Conservation (phyloP, 2,329 filamentous ascomycete species). For the Colletotrichum falcatum region DNA sequence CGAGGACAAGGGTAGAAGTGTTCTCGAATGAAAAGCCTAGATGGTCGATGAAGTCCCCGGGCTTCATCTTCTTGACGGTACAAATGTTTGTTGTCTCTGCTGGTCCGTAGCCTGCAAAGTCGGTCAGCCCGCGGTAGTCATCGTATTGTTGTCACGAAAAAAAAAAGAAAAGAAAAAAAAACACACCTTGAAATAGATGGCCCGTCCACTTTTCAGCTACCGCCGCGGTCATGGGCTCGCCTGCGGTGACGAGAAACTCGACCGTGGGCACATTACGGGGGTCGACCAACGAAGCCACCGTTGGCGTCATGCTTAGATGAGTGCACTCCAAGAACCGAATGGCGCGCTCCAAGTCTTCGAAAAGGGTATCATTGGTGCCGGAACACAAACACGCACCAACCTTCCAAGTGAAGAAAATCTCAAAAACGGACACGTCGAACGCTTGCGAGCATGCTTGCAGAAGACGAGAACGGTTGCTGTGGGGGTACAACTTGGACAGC, state of each 20-base stretch:
- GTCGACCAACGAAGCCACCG: constrained; percentile 80
- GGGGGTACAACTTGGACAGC: constrained; percentile 75
- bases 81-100: constrained; percentile 92
- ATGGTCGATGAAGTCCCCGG: constrained; percentile 73
- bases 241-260: constrained; percentile 82
- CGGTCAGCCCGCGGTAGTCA: not conserved
- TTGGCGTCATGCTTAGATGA: constrained; percentile 87
- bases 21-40: constrained; percentile 82
- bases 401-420: constrained; percentile 88
- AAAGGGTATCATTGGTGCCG: constrained; percentile 78
- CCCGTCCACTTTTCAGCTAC: constrained; percentile 78
- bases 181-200: constrained; percentile 76
- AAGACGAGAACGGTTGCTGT: constrained; percentile 65
- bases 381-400: constrained; percentile 83
- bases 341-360: constrained; percentile 76
- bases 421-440: constrained; percentile 90
- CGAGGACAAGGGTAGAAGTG: constrained; percentile 78
- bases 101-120: constrained; percentile 74
- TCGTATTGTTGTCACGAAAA: not conserved
- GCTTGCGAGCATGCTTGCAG: constrained; percentile 87
- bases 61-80: constrained; percentile 74
- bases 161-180: too few species aligned
- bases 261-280: constrained; percentile 77
- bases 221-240: constrained; percentile 80
- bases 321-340: constrained; percentile 76